Base-by-base conservation (phyloP, 345 rosid genomes). In the Carallia pectinifolia region DNA sequence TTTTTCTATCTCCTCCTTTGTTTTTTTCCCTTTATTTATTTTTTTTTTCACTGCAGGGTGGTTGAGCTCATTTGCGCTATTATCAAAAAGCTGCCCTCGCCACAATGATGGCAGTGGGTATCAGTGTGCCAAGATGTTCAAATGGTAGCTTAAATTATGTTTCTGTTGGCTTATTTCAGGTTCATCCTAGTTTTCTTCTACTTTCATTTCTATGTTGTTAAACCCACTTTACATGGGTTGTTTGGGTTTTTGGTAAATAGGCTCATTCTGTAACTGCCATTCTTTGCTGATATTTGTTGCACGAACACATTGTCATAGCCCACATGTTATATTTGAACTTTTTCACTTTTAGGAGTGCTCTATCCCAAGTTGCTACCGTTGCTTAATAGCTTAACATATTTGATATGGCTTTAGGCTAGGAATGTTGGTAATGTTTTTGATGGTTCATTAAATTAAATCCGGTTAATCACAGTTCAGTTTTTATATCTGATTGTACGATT, bases 21-120 rank as follows among this genome's bases (percentile, higher is more conserved):
- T 38, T 30, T 60, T 68, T 34, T 34, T 10, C 15, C 38, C 16
- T 17, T 2, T 4, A 33, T n/a, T n/a, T n/a, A n/a, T 15, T 6
- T 6, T 37, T 37, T 37, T 37, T 7, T 37, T 71, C 5, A n/a
- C 53, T 78, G 69, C 85, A 94, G 97, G 94, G 83, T 84, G 77
- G 88, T 85, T 71, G 97, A 94, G 72, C 82, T 88, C 67, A 84
- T 91, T 58, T 87, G 91, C 81, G 65, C 80, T 58, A 77, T 89
- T 89, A 23, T 78, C 90, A 55, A 86, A 87, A 81, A 85, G 83
- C 50, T 74, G 81, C 83, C 61, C 81, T 86, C 64, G 90, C 91
- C 74, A 85, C 88, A 67, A 39, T 86, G 73, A 83, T 86, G 86
- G 89, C 97, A 66, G 72, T 85, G 89, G 87, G 89, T 74, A 72